These are phyloP conservation scores for Fomitopsis pulvina DNA, from an alignment of 768 basidiomycete genomes.

Conservation along the genomic window DNA sequence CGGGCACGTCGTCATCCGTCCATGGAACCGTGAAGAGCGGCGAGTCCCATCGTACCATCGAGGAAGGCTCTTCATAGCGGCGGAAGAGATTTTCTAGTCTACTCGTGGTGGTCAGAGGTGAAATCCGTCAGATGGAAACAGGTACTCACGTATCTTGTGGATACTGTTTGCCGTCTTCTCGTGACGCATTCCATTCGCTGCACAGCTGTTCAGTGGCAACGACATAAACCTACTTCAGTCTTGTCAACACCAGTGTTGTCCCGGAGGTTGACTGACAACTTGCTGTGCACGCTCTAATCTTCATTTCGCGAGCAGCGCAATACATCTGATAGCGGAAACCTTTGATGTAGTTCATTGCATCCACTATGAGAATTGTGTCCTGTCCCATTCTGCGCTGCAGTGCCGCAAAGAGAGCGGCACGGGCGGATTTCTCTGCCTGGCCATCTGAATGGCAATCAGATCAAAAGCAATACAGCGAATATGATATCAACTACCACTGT, in stretches of 20 bases:
- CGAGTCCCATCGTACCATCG: slow-evolving; percentile 98
- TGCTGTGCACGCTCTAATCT: slow-evolving; percentile 83
- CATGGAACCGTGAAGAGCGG: slow-evolving; percentile 84
- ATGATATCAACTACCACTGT: slow-evolving; percentile 49
- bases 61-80: slow-evolving; percentile 93
- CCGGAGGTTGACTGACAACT: slow-evolving; percentile 20
- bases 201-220: slow-evolving; percentile 71
- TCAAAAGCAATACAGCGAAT: background rate
- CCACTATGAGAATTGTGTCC: slow-evolving; percentile 81
- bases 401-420: slow-evolving; percentile 77
- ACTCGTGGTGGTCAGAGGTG: slow-evolving; percentile 9
- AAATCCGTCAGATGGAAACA: slow-evolving; percentile 1
- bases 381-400: slow-evolving; percentile 66
- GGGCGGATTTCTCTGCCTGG: slow-evolving; percentile 80
- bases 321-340: slow-evolving; percentile 98
- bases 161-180: slow-evolving; percentile 48
- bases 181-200: slow-evolving; percentile 61
- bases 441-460: slow-evolving; percentile 43
- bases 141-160: slow-evolving; percentile 57
- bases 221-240: slow-evolving; percentile 57
- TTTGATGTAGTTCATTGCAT: slow-evolving; percentile 95
- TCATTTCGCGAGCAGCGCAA: slow-evolving; percentile 87
- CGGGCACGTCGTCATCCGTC: slow-evolving; percentile 61
- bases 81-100: slow-evolving; percentile 84
- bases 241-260: slow-evolving; percentile 6